Evolutionary conservation across 1,139 yeast species (phyloP), one percentile per base, ranked within the genome.

Genomic region (Kodamaea alishanica): DNA sequence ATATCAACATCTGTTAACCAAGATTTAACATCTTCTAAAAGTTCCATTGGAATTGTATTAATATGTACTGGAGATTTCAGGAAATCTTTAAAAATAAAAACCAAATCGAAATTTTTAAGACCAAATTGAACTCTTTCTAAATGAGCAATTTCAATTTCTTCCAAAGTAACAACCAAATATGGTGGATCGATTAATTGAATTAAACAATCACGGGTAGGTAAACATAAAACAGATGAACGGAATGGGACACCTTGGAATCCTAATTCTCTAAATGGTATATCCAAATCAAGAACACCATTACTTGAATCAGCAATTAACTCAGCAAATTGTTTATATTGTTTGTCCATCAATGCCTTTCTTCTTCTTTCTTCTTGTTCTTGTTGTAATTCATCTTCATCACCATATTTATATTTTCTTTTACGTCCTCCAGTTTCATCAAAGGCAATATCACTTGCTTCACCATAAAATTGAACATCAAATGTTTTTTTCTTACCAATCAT

Each of bases 171-270:
- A 29, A 92, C 97, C 60, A 90, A 68, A 58, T 90, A 94, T 34
- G 98, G 98, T 6, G 96, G 95, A 58, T 92, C 98, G 45, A 90
- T 79, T 49, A 94, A 75, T 67, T 90, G 97, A 37, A 92, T 85
- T 53, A 92, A 75, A 71, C 97, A 92, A 61, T 92, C 97, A 55
- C 97, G 84, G 0, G 98, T 89, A 27, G 99, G 99, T 79, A 92
- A 87, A 75, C 96, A 84, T 56, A 85, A 81, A 22, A 92, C 97
- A 12, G 95, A 86, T 6, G 97, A 86, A 56, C 98, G 78, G 63
- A 84, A 86, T 28, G 98, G 98, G 15, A 92, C 98, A 75, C 98
- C 99, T 50, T 82, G 88, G 76, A 92, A 92, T 25, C 97, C 99
- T 41, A 94, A 75, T 57, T 94, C 98, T 59, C 97, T 78, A 69